Evolutionary conservation across 1,284 basidiomycete genomes (phyloP).

Genomic region (Volvariella surrecta): DNA sequence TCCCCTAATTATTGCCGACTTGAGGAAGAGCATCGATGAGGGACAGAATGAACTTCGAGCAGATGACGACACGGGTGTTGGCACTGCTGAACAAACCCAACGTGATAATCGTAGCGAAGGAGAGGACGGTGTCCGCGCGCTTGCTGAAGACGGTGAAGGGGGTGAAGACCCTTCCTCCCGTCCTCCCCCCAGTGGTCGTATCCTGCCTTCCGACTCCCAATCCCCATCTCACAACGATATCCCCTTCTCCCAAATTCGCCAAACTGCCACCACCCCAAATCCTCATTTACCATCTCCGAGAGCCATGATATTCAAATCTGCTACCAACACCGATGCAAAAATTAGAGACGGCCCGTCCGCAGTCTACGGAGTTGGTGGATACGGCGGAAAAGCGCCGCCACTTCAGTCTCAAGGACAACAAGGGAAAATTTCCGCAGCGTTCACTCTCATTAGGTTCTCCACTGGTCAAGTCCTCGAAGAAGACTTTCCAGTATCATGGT

Average conservation of each 20-base stretch:
- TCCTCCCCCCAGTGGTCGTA: neutral
- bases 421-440: slow-evolving; percentile 9
- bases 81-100: no score
- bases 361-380: no score
- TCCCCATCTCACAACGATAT: neutral
- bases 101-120: slow-evolving; percentile 12
- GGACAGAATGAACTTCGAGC: neutral
- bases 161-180: slow-evolving; percentile 9
- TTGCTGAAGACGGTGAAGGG: slow-evolving; percentile 26
- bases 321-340: no score
- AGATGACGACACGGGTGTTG: neutral
- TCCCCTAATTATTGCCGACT: no score
- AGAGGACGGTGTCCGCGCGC: slow-evolving; percentile 18
- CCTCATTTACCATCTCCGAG: no score
- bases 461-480: slow-evolving; percentile 63
- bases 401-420: no score
- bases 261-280: neutral
- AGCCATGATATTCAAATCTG: no score
- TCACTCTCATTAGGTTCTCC: slow-evolving; percentile 50
- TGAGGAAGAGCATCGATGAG: no score
- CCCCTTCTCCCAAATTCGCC: neutral
- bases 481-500: slow-evolving; percentile 47
- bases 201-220: neutral
- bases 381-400: no score
- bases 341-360: no score